Conservation (phyloP, 345 rosid species). For the Eucalyptus regnans region DNA sequence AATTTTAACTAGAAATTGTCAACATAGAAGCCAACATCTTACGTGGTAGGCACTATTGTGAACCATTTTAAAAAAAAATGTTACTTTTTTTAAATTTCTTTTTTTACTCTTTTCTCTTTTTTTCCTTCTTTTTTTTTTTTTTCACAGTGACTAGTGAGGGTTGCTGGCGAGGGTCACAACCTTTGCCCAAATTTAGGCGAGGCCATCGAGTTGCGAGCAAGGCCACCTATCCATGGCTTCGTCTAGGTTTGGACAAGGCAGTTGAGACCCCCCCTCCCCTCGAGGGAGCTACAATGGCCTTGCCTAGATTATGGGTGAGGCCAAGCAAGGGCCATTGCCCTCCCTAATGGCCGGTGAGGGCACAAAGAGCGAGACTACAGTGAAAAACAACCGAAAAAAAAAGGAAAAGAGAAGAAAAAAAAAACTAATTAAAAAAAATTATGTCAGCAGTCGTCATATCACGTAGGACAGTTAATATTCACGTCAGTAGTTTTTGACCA, state of each 20-base stretch:
- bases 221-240: neutral
- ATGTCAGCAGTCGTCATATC: fast-evolving
- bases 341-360: no score
- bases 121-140: no score
- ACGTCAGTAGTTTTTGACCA: fast-evolving
- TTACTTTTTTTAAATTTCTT: no score
- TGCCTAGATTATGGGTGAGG: neutral
- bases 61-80: neutral
- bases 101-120: no score
- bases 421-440: no score
- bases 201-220: fast-evolving
- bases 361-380: no score
- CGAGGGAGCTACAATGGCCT: no score
- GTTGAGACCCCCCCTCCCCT: fast-evolving
- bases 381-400: no score
- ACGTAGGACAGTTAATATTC: fast-evolving
- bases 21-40: neutral
- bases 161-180: neutral
- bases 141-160: fast-evolving
- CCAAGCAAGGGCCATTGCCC: neutral
- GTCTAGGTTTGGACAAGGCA: no score
- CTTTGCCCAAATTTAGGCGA: neutral
- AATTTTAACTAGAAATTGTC: no score
- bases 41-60: fast-evolving
- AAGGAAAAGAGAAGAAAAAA: neutral